Evolutionary conservation across 2,329 filamentous ascomycete genomes (phyloP).

Genomic region (Beauveria brongniartii): DNA sequence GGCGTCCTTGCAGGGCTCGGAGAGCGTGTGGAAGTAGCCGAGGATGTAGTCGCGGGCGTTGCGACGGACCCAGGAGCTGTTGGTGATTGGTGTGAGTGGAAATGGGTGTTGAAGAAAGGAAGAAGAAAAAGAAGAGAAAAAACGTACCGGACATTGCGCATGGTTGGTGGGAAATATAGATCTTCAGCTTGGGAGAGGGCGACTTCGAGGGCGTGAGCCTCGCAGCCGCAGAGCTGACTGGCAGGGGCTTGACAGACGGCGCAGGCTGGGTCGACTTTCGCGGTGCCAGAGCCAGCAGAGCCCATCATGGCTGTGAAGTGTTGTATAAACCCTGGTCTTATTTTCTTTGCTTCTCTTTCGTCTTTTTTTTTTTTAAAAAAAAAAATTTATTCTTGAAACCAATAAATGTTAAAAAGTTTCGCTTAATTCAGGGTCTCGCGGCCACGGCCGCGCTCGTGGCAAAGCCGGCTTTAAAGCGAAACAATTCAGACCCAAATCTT

Average conservation of each 20-base stretch:
- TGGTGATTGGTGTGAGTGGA: background rate
- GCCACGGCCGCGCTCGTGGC: too few species aligned
- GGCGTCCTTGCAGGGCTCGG: constrained; percentile 50
- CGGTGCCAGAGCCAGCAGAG: constrained; percentile 18
- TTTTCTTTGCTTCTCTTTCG: too few species aligned
- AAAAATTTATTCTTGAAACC: too few species aligned
- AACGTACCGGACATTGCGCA: constrained; percentile 54
- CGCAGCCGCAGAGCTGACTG: constrained; percentile 52
- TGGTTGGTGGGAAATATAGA: constrained; percentile 54
- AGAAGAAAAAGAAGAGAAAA: background rate
- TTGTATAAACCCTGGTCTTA: background rate
- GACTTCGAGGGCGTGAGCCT: constrained; percentile 55
- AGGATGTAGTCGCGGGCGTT: constrained; percentile 63
- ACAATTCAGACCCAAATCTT: too few species aligned
- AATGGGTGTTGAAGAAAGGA: background rate
- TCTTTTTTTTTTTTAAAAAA: too few species aligned
- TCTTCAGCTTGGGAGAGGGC: constrained; percentile 56
- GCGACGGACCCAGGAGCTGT: constrained; percentile 54
- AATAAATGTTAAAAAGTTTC: too few species aligned
- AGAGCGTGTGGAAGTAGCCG: constrained; percentile 54
- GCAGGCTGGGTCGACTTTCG: constrained; percentile 28
- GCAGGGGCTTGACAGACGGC: constrained; percentile 58
- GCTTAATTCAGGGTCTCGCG: too few species aligned
- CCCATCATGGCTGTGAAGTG: too few species aligned
- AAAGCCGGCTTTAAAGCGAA: too few species aligned